These are phyloP conservation scores for Aphanomyces cochlioides DNA, from an alignment of 352 stramenopile species.

Conservation along the genomic window DNA sequence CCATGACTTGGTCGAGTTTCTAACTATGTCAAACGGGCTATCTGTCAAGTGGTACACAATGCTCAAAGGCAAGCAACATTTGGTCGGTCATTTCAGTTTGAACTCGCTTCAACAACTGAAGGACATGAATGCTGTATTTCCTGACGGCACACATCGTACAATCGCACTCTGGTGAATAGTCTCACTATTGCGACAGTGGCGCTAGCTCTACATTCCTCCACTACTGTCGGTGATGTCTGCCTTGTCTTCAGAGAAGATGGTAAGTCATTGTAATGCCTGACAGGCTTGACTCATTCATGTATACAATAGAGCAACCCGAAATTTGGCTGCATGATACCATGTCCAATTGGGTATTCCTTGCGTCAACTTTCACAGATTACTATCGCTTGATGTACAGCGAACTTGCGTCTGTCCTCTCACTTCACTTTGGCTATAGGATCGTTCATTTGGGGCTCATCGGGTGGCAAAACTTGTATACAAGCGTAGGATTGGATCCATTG, in stretches of 20 bases:
- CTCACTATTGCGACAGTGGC: constrained; percentile 5
- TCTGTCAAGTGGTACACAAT: constrained; percentile 66
- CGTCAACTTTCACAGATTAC: constrained; percentile 64
- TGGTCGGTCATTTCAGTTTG: constrained; percentile 60
- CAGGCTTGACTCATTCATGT: background rate
- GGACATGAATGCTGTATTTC: constrained; percentile 19
- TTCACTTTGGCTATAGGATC: constrained; percentile 31
- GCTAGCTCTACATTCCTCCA: constrained; percentile 57
- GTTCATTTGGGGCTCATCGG: constrained; percentile 66
- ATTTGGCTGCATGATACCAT: constrained; percentile 64
- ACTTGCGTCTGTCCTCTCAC: background rate
- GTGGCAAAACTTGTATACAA: constrained; percentile 72
- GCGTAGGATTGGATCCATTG: constrained; percentile 52
- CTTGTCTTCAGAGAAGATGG: constrained; percentile 12
- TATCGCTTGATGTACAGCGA: constrained; percentile 62
- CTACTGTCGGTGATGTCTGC: constrained; percentile 50
- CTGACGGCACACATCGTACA: background rate
- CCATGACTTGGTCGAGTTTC: constrained; percentile 66
- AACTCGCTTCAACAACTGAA: constrained; percentile 62
- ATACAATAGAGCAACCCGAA: constrained; percentile 45
- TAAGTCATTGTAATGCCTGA: background rate
- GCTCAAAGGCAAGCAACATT: constrained; percentile 50
- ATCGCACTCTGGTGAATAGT: background rate
- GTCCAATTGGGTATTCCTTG: constrained; percentile 65
- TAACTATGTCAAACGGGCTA: constrained; percentile 60